Evolutionary conservation across 2,329 filamentous ascomycete species (phyloP), one percentile per base, ranked within the genome.

Genomic region (Emydomyces testavorans): DNA sequence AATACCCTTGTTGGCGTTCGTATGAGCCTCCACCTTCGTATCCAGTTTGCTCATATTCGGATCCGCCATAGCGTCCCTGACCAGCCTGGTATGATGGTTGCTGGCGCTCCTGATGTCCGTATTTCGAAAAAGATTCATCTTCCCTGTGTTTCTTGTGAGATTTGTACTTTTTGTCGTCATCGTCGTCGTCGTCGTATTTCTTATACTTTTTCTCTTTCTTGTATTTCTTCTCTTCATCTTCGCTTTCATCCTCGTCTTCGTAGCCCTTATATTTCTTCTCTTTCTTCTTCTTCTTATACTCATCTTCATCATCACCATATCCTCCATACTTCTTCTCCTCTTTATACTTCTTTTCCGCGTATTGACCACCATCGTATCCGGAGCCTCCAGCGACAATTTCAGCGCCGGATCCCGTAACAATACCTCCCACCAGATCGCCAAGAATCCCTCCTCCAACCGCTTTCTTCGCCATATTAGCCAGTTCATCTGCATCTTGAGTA

Each of bases 371-470:
- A 13, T 72, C 70, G 45, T 83, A 76, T 11, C 74, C 74, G 10
- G 75, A 75, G 8, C 80, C 77, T 6, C 93, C 74, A 13, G 89
- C 67, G 32, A 77, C 78, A 29, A 76, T 75, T 24, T 73, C 72
- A 51, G 76, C 65, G 21, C 69, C 72, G 24, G 73, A 70, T 23
- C 46, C 34, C 16, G 31, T 26, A 10, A 84, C 82, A 28, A 84
- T 65, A 23, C 80, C 78, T 47, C 80, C 82, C 10, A 94, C 71
- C 36, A 94, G 68, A 20, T 82, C 80, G 24, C 83, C 82, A 1
- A 87, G 62, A 8, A 77, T 77, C 42, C 81, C 79, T 40, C 79
- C 79, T 37, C 78, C 78, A 41, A 78, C 74, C 39, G 76, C 77
- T 55, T 80, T 73, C 50, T 75, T 73, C 6, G 76, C 76, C 45